Percentiles rank a stretch among this genome's conserved stretches.
Evolutionary conservation across 768 basidiomycete species (phyloP).

Genomic region (Phylloporus sp.): DNA sequence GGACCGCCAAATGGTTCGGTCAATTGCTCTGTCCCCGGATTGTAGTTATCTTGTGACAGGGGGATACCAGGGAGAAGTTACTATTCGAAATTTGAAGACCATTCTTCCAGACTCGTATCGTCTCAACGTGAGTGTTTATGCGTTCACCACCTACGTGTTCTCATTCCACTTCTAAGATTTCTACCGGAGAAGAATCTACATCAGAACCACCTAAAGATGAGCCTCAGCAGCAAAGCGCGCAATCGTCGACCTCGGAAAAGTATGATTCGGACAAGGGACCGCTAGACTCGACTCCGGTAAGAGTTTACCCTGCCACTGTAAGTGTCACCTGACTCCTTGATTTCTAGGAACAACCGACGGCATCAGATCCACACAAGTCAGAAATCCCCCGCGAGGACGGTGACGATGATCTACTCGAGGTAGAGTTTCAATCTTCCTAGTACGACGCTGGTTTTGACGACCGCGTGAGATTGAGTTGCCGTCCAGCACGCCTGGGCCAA

Average conservation of each 20-base stretch:
- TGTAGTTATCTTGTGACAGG: neutral
- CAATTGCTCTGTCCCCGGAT: neutral
- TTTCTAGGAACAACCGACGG: neutral
- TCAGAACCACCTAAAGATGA: neutral
- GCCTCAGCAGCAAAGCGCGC: neutral
- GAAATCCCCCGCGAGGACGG: neutral
- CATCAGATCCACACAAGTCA: neutral
- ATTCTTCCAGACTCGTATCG: conserved; percentile 2
- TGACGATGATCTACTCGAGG: neutral
- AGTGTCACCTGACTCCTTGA: neutral
- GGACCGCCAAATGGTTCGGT: neutral
- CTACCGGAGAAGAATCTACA: neutral
- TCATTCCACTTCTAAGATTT: neutral
- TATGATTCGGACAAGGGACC: too few relatives aligned
- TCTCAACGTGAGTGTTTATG: neutral
- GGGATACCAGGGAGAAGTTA: neutral
- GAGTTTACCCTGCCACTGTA: neutral
- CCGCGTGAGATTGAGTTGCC: neutral
- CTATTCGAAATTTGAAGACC: neutral
- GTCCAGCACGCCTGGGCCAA: neutral
- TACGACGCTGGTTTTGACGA: neutral
- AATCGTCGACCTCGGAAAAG: too few relatives aligned
- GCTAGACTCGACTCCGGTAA: too few relatives aligned
- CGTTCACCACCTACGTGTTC: neutral
- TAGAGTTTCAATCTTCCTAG: neutral